These are phyloP conservation scores for Ophiocordyceps robertsii DNA, from an alignment of 2,329 filamentous ascomycete species.

Conservation along the genomic window DNA sequence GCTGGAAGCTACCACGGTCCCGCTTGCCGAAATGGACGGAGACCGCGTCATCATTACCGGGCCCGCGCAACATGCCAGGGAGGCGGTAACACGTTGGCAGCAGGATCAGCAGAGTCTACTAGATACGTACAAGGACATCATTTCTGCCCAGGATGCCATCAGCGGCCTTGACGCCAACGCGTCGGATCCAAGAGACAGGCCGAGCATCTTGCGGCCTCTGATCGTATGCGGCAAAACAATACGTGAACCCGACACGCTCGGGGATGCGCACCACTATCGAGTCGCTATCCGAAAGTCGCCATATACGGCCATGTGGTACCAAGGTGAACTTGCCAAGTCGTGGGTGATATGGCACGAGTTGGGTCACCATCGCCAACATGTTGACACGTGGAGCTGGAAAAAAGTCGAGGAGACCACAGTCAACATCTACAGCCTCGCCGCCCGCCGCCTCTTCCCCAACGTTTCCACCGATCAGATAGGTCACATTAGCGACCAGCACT, in stretches of 20 bases:
- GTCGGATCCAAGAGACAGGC: background rate
- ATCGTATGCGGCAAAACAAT: background rate
- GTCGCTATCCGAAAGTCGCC: background rate
- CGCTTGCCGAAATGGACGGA: conserved; percentile 2
- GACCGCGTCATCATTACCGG: conserved; percentile 3
- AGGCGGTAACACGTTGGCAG: background rate
- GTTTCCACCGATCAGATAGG: too few species aligned
- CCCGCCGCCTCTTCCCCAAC: too few species aligned
- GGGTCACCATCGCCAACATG: conserved; percentile 2
- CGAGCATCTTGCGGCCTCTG: conserved; percentile 2
- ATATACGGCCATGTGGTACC: background rate
- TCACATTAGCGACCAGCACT: too few species aligned
- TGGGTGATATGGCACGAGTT: conserved; percentile 3
- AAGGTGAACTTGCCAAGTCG: background rate
- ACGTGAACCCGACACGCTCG: too few species aligned
- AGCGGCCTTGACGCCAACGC: background rate
- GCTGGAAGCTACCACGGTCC: background rate
- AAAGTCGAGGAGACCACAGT: background rate
- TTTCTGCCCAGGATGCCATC: conserved; percentile 2
- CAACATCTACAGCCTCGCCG: conserved; percentile 1
- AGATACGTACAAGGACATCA: background rate
- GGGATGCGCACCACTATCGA: too few species aligned
- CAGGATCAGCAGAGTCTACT: background rate
- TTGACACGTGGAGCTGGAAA: conserved; percentile 1
- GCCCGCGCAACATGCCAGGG: background rate